Percentiles rank a stretch among this genome's conserved stretches.
phyloP scores from a whole-genome alignment of 257 asterid species.

The Salvia miltiorrhiza region DNA sequence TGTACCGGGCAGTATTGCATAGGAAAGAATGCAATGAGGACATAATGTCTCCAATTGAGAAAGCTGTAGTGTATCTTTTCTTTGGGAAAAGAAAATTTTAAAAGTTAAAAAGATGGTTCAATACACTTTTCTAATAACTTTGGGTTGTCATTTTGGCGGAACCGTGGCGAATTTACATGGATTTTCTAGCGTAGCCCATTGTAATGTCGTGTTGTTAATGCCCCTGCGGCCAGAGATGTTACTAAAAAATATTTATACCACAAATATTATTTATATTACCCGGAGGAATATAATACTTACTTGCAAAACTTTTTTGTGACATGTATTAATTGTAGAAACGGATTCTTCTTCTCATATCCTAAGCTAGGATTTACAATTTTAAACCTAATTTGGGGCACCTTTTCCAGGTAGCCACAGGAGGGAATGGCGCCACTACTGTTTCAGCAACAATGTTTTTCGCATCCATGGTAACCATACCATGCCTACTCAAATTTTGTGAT shows the following conservation, averaged over 20 bases:
- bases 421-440: constrained; percentile 95
- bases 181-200: neutral
- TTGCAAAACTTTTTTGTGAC: neutral
- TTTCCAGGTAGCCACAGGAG: constrained; percentile 75
- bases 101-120: neutral
- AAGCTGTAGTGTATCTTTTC: neutral
- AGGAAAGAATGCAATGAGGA: neutral
- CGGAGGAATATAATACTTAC: neutral
- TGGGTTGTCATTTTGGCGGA: neutral
- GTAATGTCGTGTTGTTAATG: neutral
- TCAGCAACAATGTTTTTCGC: constrained; percentile 96
- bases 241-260: neutral
- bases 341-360: neutral
- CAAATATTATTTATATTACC: neutral
- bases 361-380: neutral
- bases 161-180: neutral
- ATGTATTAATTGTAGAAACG: neutral
- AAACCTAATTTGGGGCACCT: constrained; percentile 19
- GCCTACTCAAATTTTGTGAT: neutral
- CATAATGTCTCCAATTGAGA: neutral
- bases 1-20: neutral
- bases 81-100: neutral
- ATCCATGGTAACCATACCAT: constrained; percentile 53
- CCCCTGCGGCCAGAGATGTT: neutral
- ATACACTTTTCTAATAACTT: neutral